phyloP scores from a whole-genome alignment of 75 land plant species.

The Selaginella moellendorffii region DNA sequence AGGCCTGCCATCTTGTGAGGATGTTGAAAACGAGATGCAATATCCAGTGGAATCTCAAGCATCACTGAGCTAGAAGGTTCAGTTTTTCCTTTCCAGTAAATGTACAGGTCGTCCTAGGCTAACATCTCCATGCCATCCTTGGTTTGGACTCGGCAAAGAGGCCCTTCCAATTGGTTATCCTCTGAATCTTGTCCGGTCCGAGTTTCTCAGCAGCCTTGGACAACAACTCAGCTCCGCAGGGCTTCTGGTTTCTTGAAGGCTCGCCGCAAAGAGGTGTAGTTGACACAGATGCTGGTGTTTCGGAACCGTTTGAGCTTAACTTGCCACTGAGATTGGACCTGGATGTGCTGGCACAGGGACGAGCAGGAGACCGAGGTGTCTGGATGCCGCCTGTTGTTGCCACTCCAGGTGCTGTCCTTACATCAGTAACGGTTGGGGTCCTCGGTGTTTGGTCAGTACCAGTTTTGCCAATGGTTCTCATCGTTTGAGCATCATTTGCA shows the following conservation, averaged over 20 bases:
- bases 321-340: not conserved
- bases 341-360: not conserved
- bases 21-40: too few species aligned
- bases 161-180: not conserved
- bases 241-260: not conserved
- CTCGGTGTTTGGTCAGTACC: not conserved
- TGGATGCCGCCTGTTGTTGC: too few species aligned
- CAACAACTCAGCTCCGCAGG: not conserved
- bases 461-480: not conserved
- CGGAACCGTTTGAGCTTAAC: too few species aligned
- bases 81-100: too few species aligned
- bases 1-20: too few species aligned
- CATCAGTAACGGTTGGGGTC: not conserved
- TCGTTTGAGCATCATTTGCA: not conserved
- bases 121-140: not conserved
- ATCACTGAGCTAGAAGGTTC: too few species aligned
- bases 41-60: too few species aligned
- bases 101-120: too few species aligned
- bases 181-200: not conserved
- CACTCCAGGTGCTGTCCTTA: too few species aligned
- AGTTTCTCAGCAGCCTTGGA: not conserved
- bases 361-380: too few species aligned
- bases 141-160: not conserved
- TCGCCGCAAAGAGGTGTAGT: not conserved
- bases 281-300: not conserved